Percentiles rank a stretch among this genome's conserved stretches.
These are phyloP conservation scores for Candida glucosophila DNA, from an alignment of 1,139 yeast species.

Conservation along the genomic window DNA sequence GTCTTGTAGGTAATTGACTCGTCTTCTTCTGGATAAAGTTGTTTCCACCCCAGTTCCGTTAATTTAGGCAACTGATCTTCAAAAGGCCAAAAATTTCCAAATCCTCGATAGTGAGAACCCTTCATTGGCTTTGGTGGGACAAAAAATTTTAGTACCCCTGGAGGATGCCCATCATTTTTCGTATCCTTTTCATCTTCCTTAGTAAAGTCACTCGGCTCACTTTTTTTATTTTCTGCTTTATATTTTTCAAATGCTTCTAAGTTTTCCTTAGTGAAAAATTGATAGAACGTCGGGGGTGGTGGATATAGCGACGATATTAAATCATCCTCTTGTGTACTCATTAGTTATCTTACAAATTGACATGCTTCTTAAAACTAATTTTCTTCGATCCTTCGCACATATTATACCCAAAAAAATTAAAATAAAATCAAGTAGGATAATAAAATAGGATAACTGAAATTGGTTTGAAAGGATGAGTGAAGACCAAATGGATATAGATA, in stretches of 20 bases:
- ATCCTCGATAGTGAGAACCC: conserved; percentile 60
- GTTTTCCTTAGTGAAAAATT: conserved; percentile 60
- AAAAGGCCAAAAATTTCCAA: conserved; percentile 77
- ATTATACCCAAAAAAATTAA: no score
- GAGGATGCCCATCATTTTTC: conserved; percentile 8
- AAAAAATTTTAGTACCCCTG: conserved; percentile 42
- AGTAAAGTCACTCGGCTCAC: conserved; percentile 4
- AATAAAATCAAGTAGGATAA: no score
- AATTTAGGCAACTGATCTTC: conserved; percentile 63
- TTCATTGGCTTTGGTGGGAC: conserved; percentile 61
- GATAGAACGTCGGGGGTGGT: conserved; percentile 75
- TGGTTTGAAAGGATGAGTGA: no score
- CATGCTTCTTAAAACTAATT: not conserved
- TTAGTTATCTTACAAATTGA: conserved; percentile 2
- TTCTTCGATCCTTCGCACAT: no score
- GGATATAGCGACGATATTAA: conserved; percentile 67
- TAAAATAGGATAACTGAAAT: no score
- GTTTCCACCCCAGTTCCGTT: conserved; percentile 59
- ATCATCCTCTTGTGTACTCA: conserved; percentile 20
- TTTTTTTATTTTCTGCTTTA: conserved; percentile 12
- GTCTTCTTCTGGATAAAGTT: conserved; percentile 45
- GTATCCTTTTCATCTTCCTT: conserved; percentile 3
- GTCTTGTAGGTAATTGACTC: conserved; percentile 40
- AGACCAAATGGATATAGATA: conserved; percentile 25
- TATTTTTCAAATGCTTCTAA: conserved; percentile 18